phyloP scores from a whole-genome alignment of 305 asterid genomes.

The Petunia hybrid region DNA sequence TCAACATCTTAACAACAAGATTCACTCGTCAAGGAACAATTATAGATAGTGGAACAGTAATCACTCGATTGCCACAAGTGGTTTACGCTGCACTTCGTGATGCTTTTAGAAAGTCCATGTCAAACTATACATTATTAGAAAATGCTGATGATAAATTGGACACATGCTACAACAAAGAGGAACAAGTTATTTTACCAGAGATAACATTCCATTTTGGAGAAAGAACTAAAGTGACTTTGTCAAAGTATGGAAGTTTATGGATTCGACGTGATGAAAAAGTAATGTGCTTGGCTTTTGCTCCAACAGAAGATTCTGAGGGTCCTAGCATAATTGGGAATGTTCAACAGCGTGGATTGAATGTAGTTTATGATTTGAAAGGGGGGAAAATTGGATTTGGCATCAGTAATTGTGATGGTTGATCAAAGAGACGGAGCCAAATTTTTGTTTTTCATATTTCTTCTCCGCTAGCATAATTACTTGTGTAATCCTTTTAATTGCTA shows the following conservation, averaged over 20 bases:
- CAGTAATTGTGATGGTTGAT: neutral
- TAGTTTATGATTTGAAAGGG: conserved; percentile 9
- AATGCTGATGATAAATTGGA: neutral
- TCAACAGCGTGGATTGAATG: conserved; percentile 25
- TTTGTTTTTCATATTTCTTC: neutral
- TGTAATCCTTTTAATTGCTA: neutral
- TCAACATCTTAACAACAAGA: neutral
- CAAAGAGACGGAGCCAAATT: neutral
- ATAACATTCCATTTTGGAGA: conserved; percentile 13
- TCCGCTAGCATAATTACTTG: neutral
- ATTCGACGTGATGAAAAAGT: neutral
- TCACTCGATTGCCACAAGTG: neutral
- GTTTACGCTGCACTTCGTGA: neutral
- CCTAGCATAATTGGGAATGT: neutral
- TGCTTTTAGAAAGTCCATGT: conserved; percentile 22
- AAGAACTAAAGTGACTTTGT: neutral
- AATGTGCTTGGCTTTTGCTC: conserved; percentile 20
- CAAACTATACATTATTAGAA: neutral
- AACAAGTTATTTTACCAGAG: neutral
- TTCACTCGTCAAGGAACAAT: neutral
- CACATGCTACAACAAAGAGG: conserved; percentile 11
- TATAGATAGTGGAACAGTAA: conserved; percentile 32
- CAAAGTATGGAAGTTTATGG: neutral
- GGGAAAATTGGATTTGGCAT: conserved; percentile 15
- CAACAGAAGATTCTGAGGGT: neutral